Evolutionary conservation across 805 yeast genomes (phyloP), one percentile per base, ranked within the genome.

Genomic region (Spathaspora gorwiae): DNA sequence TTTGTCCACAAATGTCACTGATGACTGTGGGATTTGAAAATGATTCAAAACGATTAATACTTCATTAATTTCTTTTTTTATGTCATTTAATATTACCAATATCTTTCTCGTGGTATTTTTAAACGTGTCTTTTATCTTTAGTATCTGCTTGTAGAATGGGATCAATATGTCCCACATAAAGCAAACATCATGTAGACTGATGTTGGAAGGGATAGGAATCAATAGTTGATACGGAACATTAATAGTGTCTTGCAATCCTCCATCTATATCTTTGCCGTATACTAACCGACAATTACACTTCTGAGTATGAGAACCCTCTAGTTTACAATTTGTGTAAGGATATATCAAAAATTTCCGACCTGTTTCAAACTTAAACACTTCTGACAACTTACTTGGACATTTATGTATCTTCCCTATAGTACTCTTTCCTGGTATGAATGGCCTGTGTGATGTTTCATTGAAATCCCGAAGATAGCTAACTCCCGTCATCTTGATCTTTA

Each of bases 191-290:
- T 70, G 75, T 24, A 62, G 48, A 37, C 68, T 61, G 10, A 69
- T 56, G 39, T 54, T 56, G 5, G 47, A 49, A 1, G 73, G 72
- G 3, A 69, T 46, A 14, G 47, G 49, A 10, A 70, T 51, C 37
- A 69, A 51, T 19, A 57, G 46, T 27, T 56, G 42, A 13, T 54
- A 52, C 0, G 72, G 65, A 3, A 70, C 54, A 33, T 59, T 55
- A 29, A 70, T 48, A 46, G 48, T 64, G 37, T 70, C 73, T 49
- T 69, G 74, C 14, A 70, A 50, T 3, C 75, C 75, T 7, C 75
- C 75, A 40, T 69, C 65, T 4, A 70, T 40, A 39, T 63, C 64
- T 10, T 42, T 45, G 2, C 75, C 75, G 50, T 64, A 66, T 6
- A 56, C 58, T 40, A 58, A 53, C 27, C 50, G 44, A 4, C 44